Evolutionary conservation across 805 yeast species (phyloP), one percentile per base, ranked within the genome.

Genomic region (Candida golubevii): DNA sequence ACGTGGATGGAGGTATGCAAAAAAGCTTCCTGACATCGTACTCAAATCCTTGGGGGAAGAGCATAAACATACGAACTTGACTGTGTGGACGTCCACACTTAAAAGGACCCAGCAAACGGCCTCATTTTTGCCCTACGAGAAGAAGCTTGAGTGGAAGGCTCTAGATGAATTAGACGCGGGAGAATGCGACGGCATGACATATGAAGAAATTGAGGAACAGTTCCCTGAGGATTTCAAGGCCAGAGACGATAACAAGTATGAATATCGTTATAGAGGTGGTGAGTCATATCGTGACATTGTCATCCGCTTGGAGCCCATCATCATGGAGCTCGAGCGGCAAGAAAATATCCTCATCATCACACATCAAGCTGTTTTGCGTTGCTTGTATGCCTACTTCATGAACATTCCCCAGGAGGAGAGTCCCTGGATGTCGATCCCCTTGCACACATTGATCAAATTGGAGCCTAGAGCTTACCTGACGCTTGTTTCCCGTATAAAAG

Each of bases 401-500:
- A 91, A 93, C 61, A 95, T 93, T 14, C 97, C 97, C 5, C 98
- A 91, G 63, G 97, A 91, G 57, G 91, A 88, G 63, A 80, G 90
- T 46, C 99, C 99, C 6, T 93, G 99, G 99, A 89, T 93, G 96
- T 88, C 95, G 33, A 95, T 93, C 47, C 99, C 99, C 6, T 71
- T 93, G 56, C 99, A 93, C 61, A 93, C 99, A 0, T 70, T 93
- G 62, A 93, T 93, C 58, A 85, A 88, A 60, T 72, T 93, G 50
- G 98, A 93, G 62, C 97, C 97, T n/a, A 76, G 95, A 45, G 97
- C 99, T 0, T 90, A 88, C 59, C 83, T 83, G 39, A 90, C 99
- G 0, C 67, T 82, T 35, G 98, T 90, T 13, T 85, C 91, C 14
- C 76, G 95, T 55, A 87, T 93, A 46, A 88, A 88, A 56, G 99